Conservation (phyloP, 2,329 filamentous ascomycete species). For the Pseudogymnoascus sp. region DNA sequence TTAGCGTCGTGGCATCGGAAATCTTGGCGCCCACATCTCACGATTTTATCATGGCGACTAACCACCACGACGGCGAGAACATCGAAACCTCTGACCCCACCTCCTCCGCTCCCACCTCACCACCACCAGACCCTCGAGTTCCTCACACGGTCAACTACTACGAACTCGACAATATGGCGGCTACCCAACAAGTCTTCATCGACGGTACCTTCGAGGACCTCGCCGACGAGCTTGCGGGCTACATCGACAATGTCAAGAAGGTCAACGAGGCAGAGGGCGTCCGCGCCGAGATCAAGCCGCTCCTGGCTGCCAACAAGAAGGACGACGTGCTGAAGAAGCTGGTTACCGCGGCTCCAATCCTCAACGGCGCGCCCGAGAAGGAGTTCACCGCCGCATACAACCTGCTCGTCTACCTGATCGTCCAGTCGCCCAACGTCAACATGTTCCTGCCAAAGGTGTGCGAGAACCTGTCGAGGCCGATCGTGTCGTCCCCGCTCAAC, state of each 20-base stretch:
- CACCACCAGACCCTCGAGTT: not conserved
- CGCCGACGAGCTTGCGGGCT: conserved; percentile 87
- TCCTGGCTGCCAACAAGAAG: conserved; percentile 63
- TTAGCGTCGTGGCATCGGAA: not conserved
- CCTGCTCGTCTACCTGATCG: conserved; percentile 85
- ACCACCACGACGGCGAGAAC: not conserved
- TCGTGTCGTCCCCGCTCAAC: conserved; percentile 77
- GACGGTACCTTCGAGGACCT: conserved; percentile 93
- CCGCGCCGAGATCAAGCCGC: conserved; percentile 57
- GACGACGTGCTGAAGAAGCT: conserved; percentile 86
- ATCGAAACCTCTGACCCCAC: not conserved
- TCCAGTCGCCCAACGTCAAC: conserved; percentile 76
- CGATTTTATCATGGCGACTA: not conserved
- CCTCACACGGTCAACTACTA: not conserved
- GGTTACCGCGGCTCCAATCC: conserved; percentile 64
- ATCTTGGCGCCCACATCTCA: not conserved
- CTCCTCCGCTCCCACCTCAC: not conserved
- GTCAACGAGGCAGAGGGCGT: conserved; percentile 45
- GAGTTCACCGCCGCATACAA: conserved; percentile 96
- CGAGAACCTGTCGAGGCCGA: conserved; percentile 78
- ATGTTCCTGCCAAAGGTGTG: conserved; percentile 84
- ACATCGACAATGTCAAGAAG: conserved; percentile 76
- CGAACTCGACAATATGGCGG: conserved; percentile 1
- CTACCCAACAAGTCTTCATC: conserved; percentile 52
- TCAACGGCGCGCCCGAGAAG: conserved; percentile 88